phyloP scores from a whole-genome alignment of 148 eudicot species.

The Camellia japonica region DNA sequence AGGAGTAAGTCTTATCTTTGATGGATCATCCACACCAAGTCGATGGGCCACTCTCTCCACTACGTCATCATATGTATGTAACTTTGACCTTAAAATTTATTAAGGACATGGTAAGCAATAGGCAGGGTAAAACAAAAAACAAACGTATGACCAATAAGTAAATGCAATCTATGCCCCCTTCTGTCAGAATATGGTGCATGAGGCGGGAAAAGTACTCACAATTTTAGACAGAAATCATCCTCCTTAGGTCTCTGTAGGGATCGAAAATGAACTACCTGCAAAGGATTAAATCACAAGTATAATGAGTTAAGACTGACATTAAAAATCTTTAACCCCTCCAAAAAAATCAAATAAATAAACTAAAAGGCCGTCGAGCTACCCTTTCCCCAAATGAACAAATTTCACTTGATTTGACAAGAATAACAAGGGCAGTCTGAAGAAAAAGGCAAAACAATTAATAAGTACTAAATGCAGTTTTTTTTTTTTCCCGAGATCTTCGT shows the following conservation, averaged over 20 bases:
- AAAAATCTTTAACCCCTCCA: not conserved
- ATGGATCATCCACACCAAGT: conserved; percentile 79
- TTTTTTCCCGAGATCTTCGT: too few species aligned
- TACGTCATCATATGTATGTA: conserved; percentile 79
- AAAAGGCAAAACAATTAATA: not conserved
- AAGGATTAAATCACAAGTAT: conserved; percentile 1
- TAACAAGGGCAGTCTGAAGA: not conserved
- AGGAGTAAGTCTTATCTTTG: conserved; percentile 87
- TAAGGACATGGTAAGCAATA: conserved; percentile 8
- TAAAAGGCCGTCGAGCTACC: not conserved
- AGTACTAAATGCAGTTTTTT: too few species aligned
- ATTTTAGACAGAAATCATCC: conserved; percentile 76
- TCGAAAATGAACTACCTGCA: conserved; percentile 81
- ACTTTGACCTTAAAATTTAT: conserved; percentile 54
- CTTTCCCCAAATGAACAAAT: not conserved
- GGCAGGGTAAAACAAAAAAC: not conserved
- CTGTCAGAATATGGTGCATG: not conserved
- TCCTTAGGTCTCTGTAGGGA: conserved; percentile 82
- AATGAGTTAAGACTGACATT: not conserved
- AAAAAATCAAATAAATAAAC: too few species aligned
- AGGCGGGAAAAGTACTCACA: conserved; percentile 52
- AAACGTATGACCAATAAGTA: not conserved
- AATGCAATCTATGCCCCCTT: not conserved
- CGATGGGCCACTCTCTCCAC: conserved; percentile 76
- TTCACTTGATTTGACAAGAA: not conserved